A percentile compares a stretch with the other conserved stretches of the same genome.
phyloP scores from a whole-genome alignment of 2,329 filamentous ascomycete genomes.

The Cadophora gregata region DNA sequence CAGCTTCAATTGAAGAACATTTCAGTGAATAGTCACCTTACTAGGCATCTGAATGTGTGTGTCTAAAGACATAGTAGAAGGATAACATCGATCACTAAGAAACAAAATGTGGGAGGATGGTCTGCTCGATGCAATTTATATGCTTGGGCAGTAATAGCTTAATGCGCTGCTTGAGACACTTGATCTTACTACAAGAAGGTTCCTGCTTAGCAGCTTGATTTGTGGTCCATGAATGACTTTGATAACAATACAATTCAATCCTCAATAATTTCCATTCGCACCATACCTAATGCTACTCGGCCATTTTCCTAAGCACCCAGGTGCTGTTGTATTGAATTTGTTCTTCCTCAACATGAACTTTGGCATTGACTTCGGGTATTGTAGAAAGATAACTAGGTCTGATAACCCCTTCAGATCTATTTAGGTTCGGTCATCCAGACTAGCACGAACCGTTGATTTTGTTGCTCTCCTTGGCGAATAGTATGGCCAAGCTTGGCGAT shows the following conservation, averaged over 20 bases:
- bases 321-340: neutral
- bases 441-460: neutral
- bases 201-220: neutral
- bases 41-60: neutral
- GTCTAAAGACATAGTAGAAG: neutral
- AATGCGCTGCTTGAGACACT: neutral
- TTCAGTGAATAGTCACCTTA: neutral
- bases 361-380: neutral
- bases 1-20: neutral
- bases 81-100: neutral
- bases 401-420: neutral
- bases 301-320: neutral
- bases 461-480: neutral
- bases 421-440: neutral
- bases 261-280: neutral
- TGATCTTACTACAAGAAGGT: neutral
- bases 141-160: neutral
- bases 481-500: neutral
- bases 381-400: neutral
- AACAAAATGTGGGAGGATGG: neutral
- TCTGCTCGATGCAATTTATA: neutral
- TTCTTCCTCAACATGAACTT: neutral
- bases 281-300: neutral
- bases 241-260: neutral
- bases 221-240: neutral